Evolutionary conservation across 2,329 filamentous ascomycete genomes (phyloP), one percentile per base, ranked within the genome.

Genomic region (Ophiocordyceps robertsii): DNA sequence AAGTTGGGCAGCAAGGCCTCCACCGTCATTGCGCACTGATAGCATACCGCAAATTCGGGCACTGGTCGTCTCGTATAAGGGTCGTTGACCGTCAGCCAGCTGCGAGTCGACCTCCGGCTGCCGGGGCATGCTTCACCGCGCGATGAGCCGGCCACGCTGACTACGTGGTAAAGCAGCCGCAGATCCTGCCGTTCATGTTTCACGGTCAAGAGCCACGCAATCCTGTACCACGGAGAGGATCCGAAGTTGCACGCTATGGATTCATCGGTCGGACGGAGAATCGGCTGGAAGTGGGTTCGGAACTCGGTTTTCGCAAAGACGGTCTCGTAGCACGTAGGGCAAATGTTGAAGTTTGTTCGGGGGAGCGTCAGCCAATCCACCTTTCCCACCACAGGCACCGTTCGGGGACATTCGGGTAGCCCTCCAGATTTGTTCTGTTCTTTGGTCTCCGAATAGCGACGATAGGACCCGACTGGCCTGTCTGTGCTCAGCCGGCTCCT

Each of bases 291-390:
- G 30, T 77, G 68, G 14, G 74, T 68, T 2, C 77, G 70, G 56
- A 84, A 93, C 17, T 75, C 69, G 0, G 84, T 83, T 21, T 74
- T 67, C 13, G 70, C 71, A 50, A 90, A 87, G 9, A 87, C 74
- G 6, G 72, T 70, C 3, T 73, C 69, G 57, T 84, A 87, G 62
- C 90, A 96, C 12, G 75, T 76, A 0, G 86, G 84, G 52, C 90
- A 95, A 38, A 95, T 82, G 47, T 85, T 77, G 51, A 95, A 83
- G 12, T 79, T 73, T 46, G 80, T 75, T 13, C 77, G 75, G 4
- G 77, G 76, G 5, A 95, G 68, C 0, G 82, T 89, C 47, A 88
- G 78, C 85, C 89, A 95, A 53, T 92, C 86, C 47, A 81, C 68
- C 46, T 80, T 72, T 2, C 80, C 79, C 10, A 73, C 65, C 12